Evolutionary conservation across 495 filamentous ascomycete genomes (phyloP).

Genomic region (Articulospora tetracladia): DNA sequence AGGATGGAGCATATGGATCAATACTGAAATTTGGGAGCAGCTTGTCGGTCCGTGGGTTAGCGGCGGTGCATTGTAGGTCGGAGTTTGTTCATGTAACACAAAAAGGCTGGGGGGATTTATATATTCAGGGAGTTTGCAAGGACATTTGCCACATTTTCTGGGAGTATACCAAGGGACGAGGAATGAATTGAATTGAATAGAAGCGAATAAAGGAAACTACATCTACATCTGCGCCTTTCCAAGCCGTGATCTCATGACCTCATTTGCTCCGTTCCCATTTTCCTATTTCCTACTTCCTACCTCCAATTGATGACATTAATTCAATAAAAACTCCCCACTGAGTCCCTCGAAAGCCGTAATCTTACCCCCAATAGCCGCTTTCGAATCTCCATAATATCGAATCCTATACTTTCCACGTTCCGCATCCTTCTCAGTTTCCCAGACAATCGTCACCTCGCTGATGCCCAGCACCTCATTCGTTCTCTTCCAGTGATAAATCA

Average conservation of each 20-base stretch:
- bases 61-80: conserved; percentile 4
- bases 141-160: not conserved
- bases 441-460: conserved; percentile 75
- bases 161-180: not conserved
- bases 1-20: too few species aligned
- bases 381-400: conserved; percentile 83
- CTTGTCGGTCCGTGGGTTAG: too few species aligned
- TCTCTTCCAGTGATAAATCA: conserved; percentile 78
- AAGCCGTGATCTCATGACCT: not conserved
- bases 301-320: not conserved
- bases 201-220: too few species aligned
- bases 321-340: conserved; percentile 58
- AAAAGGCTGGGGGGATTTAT: not conserved
- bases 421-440: conserved; percentile 66
- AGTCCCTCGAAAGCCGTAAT: conserved; percentile 74
- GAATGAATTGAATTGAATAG: too few species aligned
- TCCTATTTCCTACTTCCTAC: not conserved
- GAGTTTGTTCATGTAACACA: not conserved
- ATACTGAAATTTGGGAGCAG: too few species aligned
- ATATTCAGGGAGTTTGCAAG: too few species aligned
- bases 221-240: too few species aligned
- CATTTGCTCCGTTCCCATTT: too few species aligned
- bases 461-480: conserved; percentile 66
- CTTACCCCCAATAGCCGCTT: conserved; percentile 56
- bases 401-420: conserved; percentile 70